Evolutionary conservation across 2,329 filamentous ascomycete species (phyloP).

Genomic region (Atkinsonella hypoxylon): DNA sequence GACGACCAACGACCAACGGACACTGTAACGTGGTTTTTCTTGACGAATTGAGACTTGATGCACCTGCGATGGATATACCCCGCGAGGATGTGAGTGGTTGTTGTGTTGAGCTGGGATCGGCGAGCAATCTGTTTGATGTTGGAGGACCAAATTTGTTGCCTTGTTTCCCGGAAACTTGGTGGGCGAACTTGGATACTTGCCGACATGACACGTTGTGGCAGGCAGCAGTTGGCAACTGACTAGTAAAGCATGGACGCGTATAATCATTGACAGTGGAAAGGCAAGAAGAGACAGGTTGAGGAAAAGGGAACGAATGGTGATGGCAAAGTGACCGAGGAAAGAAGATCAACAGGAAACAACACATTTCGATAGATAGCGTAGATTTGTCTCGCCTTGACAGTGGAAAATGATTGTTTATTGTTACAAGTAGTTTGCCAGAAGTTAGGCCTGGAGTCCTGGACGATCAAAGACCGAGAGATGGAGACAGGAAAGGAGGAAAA

Average conservation of each 20-base stretch:
- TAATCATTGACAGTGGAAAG: conserved; percentile 19
- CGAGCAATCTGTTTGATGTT: conserved; percentile 1
- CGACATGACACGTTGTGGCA: background rate
- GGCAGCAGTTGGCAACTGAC: conserved; percentile 6
- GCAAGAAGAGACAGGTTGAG: conserved; percentile 3
- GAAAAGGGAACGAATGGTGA: background rate
- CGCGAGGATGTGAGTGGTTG: conserved; percentile 24
- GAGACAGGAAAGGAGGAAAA: conserved; percentile 10
- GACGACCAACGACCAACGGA: conserved; percentile 19
- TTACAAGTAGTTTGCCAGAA: conserved; percentile 11
- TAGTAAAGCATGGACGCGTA: conserved; percentile 4
- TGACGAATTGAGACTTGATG: conserved; percentile 22
- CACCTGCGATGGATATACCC: conserved; percentile 32
- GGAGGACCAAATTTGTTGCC: background rate
- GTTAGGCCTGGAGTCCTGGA: conserved; percentile 5
- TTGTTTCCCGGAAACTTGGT: background rate
- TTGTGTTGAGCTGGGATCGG: conserved; percentile 21
- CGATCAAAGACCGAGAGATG: conserved; percentile 12
- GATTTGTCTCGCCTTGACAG: background rate
- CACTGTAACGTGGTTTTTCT: conserved; percentile 23
- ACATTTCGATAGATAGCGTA: background rate
- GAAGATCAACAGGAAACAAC: background rate
- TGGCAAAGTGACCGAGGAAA: background rate
- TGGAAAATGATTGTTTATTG: conserved; percentile 8
- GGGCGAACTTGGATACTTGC: background rate